These are phyloP conservation scores for Salix dunnii DNA, from an alignment of 345 rosid species.

Conservation along the genomic window DNA sequence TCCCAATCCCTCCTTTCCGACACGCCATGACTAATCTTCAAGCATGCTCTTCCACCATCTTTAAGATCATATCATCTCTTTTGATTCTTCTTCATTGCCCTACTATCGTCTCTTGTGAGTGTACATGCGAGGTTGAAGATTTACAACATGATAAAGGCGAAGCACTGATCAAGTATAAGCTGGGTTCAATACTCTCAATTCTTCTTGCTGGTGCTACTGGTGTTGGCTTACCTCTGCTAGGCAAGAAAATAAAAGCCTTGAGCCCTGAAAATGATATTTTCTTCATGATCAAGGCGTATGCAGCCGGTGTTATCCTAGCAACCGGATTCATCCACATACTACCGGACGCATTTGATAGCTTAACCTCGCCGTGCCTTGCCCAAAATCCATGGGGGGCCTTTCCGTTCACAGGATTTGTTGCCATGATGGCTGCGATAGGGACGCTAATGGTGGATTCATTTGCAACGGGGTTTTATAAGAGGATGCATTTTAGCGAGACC, in stretches of 20 bases:
- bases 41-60: slow-evolving; percentile 1
- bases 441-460: slow-evolving; percentile 57
- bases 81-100: slow-evolving; percentile 16
- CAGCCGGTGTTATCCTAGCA: slow-evolving; percentile 63
- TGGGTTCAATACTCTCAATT: slow-evolving; percentile 50
- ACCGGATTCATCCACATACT: slow-evolving; percentile 66
- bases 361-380: slow-evolving; percentile 49
- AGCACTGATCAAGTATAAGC: slow-evolving; percentile 38
- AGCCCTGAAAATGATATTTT: slow-evolving; percentile 53
- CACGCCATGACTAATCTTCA: slow-evolving; percentile 13
- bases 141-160: slow-evolving; percentile 3
- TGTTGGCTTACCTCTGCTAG: slow-evolving; percentile 48
- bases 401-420: slow-evolving; percentile 55
- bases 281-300: slow-evolving; percentile 61
- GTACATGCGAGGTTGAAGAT: slow-evolving; percentile 23
- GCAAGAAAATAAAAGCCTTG: slow-evolving; percentile 29
- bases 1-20: neutral
- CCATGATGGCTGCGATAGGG: slow-evolving; percentile 54
- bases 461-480: slow-evolving; percentile 43
- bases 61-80: neutral
- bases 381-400: slow-evolving; percentile 50
- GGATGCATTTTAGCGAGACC: slow-evolving; percentile 35
- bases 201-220: slow-evolving; percentile 52
- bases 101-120: slow-evolving; percentile 18
- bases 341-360: slow-evolving; percentile 51